Evolutionary conservation across 2,329 filamentous ascomycete species (phyloP).

Genomic region (Claviceps fusiformis): DNA sequence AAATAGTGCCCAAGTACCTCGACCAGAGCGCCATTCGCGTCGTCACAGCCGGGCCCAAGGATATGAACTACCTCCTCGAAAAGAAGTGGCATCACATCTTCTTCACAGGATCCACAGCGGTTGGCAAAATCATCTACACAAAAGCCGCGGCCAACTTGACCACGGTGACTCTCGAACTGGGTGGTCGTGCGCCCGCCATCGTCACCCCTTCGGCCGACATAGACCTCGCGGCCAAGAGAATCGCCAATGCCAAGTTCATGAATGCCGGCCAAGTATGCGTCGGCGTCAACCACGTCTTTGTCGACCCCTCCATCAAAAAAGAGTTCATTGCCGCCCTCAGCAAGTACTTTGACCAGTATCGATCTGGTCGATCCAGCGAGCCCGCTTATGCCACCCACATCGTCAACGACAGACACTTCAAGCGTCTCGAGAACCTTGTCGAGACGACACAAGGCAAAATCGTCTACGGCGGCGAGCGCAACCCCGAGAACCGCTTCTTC

Average conservation of each 20-base stretch:
- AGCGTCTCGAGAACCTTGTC: slow-evolving; percentile 24
- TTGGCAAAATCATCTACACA: slow-evolving; percentile 23
- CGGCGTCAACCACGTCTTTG: slow-evolving; percentile 29
- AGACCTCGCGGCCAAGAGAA: slow-evolving; percentile 27
- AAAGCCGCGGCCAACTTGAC: slow-evolving; percentile 33
- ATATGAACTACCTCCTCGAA: slow-evolving; percentile 23
- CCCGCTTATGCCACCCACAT: slow-evolving; percentile 16
- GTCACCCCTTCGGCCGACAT: slow-evolving; percentile 26
- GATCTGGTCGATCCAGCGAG: slow-evolving; percentile 2
- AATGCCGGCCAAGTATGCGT: slow-evolving; percentile 24
- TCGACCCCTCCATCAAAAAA: slow-evolving; percentile 24
- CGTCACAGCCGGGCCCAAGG: slow-evolving; percentile 21
- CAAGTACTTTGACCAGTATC: slow-evolving; percentile 18
- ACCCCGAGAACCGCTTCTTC: slow-evolving; percentile 18
- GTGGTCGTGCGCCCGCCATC: slow-evolving; percentile 31
- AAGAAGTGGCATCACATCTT: slow-evolving; percentile 30
- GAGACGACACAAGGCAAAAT: slow-evolving; percentile 22
- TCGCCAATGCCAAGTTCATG: slow-evolving; percentile 27
- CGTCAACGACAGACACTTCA: slow-evolving; percentile 28
- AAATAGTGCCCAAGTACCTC: slow-evolving; percentile 27
- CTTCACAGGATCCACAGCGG: slow-evolving; percentile 27
- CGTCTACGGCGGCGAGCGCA: slow-evolving; percentile 19
- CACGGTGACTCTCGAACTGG: slow-evolving; percentile 28
- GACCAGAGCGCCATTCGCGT: slow-evolving; percentile 23
- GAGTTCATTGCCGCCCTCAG: slow-evolving; percentile 21